phyloP scores from a whole-genome alignment of 306 rosid species.

The Prunus padus region DNA sequence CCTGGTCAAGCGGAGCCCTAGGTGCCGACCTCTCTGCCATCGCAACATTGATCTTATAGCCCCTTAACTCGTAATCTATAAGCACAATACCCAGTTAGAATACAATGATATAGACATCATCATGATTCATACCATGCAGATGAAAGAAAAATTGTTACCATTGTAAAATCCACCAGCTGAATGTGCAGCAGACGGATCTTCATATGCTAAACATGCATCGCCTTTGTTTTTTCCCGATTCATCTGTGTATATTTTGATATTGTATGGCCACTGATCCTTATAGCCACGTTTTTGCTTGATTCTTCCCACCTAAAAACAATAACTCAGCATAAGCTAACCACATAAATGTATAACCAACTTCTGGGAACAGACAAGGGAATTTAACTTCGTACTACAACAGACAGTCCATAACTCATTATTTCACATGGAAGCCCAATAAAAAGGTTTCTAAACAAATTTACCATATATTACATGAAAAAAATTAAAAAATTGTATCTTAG shows the following conservation, averaged over 20 bases:
- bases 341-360: neutral
- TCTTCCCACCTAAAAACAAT: constrained; percentile 72
- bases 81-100: constrained; percentile 23
- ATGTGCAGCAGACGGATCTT: constrained; percentile 97
- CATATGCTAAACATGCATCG: constrained; percentile 87
- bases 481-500: too few relatives aligned
- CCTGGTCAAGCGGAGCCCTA: constrained; percentile 64
- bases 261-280: constrained; percentile 99
- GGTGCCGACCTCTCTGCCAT: constrained; percentile 99
- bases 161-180: constrained; percentile 90
- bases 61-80: constrained; percentile 86
- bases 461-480: neutral
- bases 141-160: constrained; percentile 40
- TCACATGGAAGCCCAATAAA: neutral
- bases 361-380: neutral
- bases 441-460: neutral
- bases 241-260: constrained; percentile 88
- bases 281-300: constrained; percentile 98
- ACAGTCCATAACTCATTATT: neutral
- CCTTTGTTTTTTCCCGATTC: constrained; percentile 93
- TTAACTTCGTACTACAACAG: neutral
- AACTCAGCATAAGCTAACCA: neutral
- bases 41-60: constrained; percentile 71
- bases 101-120: neutral
- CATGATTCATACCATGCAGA: neutral